A percentile compares a stretch with the other conserved stretches of the same genome.
Evolutionary conservation across 1,284 basidiomycete species (phyloP).

Genomic region (Ceratobasidium sp.): DNA sequence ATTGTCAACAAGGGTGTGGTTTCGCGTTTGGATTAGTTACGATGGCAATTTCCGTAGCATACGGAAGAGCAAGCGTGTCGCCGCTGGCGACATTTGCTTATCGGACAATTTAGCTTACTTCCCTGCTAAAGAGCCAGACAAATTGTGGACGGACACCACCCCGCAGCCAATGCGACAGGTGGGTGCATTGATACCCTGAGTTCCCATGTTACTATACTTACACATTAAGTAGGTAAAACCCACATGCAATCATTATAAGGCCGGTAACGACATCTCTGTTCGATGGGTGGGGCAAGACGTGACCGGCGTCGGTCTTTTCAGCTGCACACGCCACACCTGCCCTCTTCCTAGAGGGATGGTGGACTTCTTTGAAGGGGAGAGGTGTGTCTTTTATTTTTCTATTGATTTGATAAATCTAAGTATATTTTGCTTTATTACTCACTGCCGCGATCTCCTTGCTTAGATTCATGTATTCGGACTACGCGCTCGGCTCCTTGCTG

Average conservation of each 20-base stretch:
- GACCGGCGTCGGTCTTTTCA: constrained; percentile 12
- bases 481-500: neutral
- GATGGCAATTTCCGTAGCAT: constrained; percentile 12
- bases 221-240: neutral
- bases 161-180: neutral
- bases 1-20: neutral
- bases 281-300: constrained; percentile 1
- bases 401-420: too few species aligned
- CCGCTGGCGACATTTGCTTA: constrained; percentile 1
- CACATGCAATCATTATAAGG: constrained; percentile 11
- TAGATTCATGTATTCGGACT: constrained; percentile 10
- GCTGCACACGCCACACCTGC: constrained; percentile 13
- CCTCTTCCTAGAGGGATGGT: neutral
- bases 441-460: neutral
- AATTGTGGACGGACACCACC: neutral
- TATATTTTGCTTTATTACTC: too few species aligned
- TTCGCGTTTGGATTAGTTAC: neutral
- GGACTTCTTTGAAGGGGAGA: constrained; percentile 11
- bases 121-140: neutral
- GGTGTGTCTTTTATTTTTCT: constrained; percentile 1
- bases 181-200: neutral
- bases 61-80: constrained; percentile 12
- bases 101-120: neutral
- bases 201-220: neutral
- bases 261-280: neutral